Base-by-base conservation (phyloP, 2,329 filamentous ascomycete genomes). In the Phyllosticta capitalensis region DNA sequence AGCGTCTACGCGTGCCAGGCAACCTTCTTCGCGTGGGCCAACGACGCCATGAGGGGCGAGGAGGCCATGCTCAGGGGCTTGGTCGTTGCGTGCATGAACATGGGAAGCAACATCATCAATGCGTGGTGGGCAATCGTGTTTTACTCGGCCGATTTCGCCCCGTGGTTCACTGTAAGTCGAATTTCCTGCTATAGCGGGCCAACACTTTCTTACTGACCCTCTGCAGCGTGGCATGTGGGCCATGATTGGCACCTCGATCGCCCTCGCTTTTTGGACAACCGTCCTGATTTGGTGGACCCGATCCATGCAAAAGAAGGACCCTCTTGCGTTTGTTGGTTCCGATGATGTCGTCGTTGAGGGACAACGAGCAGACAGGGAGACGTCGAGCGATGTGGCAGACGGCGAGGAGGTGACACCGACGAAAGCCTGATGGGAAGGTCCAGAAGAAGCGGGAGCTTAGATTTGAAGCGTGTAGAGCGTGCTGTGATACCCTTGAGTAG, bases 21-120 rank as follows among this genome's bases (percentile, higher is more conserved):
- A 0, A 87, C 83, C 0, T 89, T 89, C 65, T 89, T 90, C 64
- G 86, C 87, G 0, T 89, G 86, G 86, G 86, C 84, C 21, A 89
- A 90, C 64, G 86, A 89, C 65, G 82, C 83, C 1, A 81, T 87
- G 74, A 78, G 83, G 7, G 80, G 81, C 59, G 81, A 88, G 65
- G 82, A 87, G 61, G 79, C 81, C 20, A 78, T 84, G 52, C 80
- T 85, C 64, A 77, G 87, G 3, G 83, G 80, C 2, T 79, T 89
- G 1, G 86, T 89, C 0, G 80, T 90, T 38, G 86, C 86, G 0
- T 82, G 83, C 12, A 90, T 90, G 87, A 89, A 89, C 61, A 72
- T 85, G 65, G 83, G 83, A 1, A 87, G 78, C 66, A 87, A 86
- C 65, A 82, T 83, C 0, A 76, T 89, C 5, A 88, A 89, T 65